Evolutionary conservation across 2,329 filamentous ascomycete species (phyloP), one percentile per base, ranked within the genome.

Genomic region (Scleromitrula shiraiana): DNA sequence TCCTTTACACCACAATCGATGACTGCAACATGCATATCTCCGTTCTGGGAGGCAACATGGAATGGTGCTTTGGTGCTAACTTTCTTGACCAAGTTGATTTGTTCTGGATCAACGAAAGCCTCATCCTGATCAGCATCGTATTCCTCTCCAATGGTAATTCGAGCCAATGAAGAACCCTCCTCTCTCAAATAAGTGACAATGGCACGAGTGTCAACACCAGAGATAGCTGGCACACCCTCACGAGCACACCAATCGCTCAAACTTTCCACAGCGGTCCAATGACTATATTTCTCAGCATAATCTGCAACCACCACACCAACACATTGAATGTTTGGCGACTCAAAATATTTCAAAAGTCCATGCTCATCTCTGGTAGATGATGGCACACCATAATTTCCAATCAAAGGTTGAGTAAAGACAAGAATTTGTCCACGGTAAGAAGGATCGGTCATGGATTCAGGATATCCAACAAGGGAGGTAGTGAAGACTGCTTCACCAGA

Each of bases 1-100:
- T 98, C 93, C 80, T 98, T 98, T 59, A 97, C 93, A 74, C 93
- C 93, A 64, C 93, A 98, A 71, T 98, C 93, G 65, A 98, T 85
- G 59, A 98, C 78, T 50, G 91, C 93, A 59, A 98, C 81, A 71
- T 98, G 93, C 67, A 88, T 83, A 62, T 85, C 81, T 55, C 91
- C 88, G 57, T 84, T 79, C 26, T 82, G 79, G 43, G 90, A 89
- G 67, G 87, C 85, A 56, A 97, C 85, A 62, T 97, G 88, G 75
- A 97, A 98, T 35, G 93, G 93, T 55, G 90, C 87, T 75, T 98
- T 98, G 69, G 93, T 98, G 75, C 87, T 95, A 59, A 98, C 93
- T 62, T 87, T 87, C 69, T 88, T 88, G 61, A 97, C 93, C 55
- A 97, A 75, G 75, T 98, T 95, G 72, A 97, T 95, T 71, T 91